Conservation (phyloP, 1,139 yeast species). For the Hanseniaspora gamundiae region DNA sequence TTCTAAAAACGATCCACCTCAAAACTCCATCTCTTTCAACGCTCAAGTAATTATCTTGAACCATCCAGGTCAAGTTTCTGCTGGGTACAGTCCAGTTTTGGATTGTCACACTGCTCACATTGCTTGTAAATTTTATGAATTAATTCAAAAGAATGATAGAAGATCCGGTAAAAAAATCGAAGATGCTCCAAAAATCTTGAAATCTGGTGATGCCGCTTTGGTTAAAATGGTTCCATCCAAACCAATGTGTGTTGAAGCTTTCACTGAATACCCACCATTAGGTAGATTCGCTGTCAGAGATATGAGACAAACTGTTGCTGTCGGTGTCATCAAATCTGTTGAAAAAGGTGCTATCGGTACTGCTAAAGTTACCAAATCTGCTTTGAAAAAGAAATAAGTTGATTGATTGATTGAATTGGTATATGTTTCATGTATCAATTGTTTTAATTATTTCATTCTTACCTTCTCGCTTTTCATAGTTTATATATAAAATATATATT, state of each 20-base stretch:
- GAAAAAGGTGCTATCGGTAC: constrained; percentile 74
- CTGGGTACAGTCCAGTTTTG: constrained; percentile 88
- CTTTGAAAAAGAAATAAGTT: constrained; percentile 90
- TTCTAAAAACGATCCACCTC: constrained; percentile 90
- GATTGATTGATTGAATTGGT: neutral
- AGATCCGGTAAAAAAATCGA: constrained; percentile 84
- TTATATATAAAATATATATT: neutral
- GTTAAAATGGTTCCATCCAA: constrained; percentile 86
- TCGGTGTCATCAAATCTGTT: constrained; percentile 98
- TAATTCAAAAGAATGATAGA: constrained; percentile 84
- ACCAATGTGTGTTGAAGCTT: constrained; percentile 97
- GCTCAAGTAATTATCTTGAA: constrained; percentile 84
- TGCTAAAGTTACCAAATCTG: constrained; percentile 99
- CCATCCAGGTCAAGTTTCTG: constrained; percentile 91
- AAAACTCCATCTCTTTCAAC: constrained; percentile 70
- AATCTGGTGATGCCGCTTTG: constrained; percentile 91
- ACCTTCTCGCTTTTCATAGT: neutral
- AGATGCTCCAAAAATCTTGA: constrained; percentile 74
- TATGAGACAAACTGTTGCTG: constrained; percentile 99
- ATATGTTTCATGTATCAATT: too few species aligned
- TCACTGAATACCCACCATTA: constrained; percentile 96
- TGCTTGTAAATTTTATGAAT: constrained; percentile 82
- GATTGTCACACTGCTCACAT: constrained; percentile 95
- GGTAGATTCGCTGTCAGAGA: constrained; percentile 99
- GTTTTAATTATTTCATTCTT: too few species aligned